Evolutionary conservation across 768 basidiomycete genomes (phyloP).

Genomic region (Botryobasidium botryosum): DNA sequence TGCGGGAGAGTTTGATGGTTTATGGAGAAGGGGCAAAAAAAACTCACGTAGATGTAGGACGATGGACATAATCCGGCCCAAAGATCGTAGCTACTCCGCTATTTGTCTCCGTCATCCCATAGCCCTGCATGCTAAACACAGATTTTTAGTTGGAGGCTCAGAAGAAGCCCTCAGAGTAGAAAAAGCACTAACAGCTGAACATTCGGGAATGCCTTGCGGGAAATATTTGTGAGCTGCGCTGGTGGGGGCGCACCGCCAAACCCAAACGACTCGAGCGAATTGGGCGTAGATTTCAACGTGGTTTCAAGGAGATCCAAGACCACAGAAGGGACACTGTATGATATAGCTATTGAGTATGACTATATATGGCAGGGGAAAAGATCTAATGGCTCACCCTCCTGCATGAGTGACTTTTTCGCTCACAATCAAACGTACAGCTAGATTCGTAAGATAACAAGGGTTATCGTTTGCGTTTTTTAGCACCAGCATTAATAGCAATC

Average conservation of each 20-base stretch:
- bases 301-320: constrained; percentile 32
- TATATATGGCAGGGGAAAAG: too few species aligned
- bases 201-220: too few species aligned
- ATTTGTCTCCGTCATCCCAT: constrained; percentile 46
- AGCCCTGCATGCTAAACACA: too few species aligned
- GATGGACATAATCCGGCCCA: constrained; percentile 41
- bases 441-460: too few species aligned
- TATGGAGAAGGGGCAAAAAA: too few species aligned
- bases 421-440: constrained; percentile 28
- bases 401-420: constrained; percentile 36
- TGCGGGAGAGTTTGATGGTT: neutral
- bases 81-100: constrained; percentile 38
- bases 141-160: too few species aligned
- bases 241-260: constrained; percentile 19
- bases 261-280: constrained; percentile 12
- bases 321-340: constrained; percentile 40
- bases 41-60: constrained; percentile 36
- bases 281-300: neutral
- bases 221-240: constrained; percentile 9
- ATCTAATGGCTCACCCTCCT: constrained; percentile 23
- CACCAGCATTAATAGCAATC: too few species aligned
- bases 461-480: too few species aligned
- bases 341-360: too few species aligned
- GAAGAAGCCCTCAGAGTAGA: constrained; percentile 26
- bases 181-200: too few species aligned